These are phyloP conservation scores for Tolypocladium tundrense DNA, from an alignment of 2,329 filamentous ascomycete species.

Conservation along the genomic window DNA sequence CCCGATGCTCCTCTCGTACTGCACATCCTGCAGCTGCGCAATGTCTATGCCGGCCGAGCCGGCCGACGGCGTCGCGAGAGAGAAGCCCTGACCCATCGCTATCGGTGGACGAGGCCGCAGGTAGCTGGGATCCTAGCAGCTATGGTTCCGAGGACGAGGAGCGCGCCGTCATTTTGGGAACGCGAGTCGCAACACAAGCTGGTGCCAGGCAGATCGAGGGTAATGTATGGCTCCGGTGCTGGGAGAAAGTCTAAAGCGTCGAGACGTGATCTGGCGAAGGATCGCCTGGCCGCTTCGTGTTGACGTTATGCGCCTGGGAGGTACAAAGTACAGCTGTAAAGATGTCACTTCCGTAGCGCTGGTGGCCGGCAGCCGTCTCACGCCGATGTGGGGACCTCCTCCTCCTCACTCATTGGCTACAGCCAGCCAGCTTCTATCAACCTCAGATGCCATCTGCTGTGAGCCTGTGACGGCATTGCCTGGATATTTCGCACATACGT, in stretches of 20 bases:
- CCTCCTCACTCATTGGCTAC: neutral
- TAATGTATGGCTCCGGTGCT: neutral
- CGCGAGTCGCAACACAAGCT: neutral
- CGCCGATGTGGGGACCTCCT: neutral
- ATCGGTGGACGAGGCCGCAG: neutral
- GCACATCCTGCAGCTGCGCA: slow-evolving; percentile 79
- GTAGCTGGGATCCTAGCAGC: neutral
- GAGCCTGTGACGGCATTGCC: neutral
- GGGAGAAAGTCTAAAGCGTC: neutral
- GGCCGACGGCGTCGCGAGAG: slow-evolving; percentile 80
- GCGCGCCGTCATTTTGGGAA: neutral
- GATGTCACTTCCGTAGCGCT: neutral
- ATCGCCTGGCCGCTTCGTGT: neutral
- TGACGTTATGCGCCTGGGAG: neutral
- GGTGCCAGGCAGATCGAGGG: no score
- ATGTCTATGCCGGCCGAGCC: slow-evolving; percentile 91
- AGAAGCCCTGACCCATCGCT: slow-evolving; percentile 92
- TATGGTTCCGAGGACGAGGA: neutral
- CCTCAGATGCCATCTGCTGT: neutral
- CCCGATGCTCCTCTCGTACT: slow-evolving; percentile 86
- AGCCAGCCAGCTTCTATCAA: neutral
- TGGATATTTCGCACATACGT: neutral
- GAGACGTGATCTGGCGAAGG: neutral
- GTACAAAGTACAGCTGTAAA: neutral
- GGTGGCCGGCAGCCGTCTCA: neutral